A percentile compares a stretch with the other conserved stretches of the same genome.
Evolutionary conservation across 1,284 basidiomycete genomes (phyloP).

Genomic region (Trichosporon inkin): DNA sequence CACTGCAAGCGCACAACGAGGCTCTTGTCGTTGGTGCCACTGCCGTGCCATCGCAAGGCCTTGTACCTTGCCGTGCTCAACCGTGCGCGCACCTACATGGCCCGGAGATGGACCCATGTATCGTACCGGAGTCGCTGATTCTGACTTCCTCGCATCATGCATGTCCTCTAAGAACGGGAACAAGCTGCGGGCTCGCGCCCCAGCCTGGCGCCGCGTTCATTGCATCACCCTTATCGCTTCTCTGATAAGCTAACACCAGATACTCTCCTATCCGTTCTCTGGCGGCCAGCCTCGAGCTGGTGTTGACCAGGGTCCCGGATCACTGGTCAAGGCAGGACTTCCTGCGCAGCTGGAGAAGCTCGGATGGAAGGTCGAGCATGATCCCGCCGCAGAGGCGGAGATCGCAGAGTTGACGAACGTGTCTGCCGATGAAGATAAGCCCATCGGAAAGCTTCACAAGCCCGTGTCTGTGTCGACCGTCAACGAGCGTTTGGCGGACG

Average conservation of each 20-base stretch:
- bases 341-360: slow-evolving; percentile 68
- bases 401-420: slow-evolving; percentile 51
- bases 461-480: slow-evolving; percentile 82
- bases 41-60: background rate
- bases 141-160: too few relatives aligned
- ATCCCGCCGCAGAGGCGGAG: slow-evolving; percentile 77
- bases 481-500: slow-evolving; percentile 70
- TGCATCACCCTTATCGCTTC: too few relatives aligned
- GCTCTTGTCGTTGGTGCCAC: too few relatives aligned
- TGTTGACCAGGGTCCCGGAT: slow-evolving; percentile 86
- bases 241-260: slow-evolving; percentile 48
- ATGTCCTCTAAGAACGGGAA: background rate
- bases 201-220: too few relatives aligned
- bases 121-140: too few relatives aligned
- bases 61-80: too few relatives aligned
- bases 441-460: slow-evolving; percentile 83
- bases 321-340: slow-evolving; percentile 78
- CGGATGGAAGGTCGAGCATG: slow-evolving; percentile 84
- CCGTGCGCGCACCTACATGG: too few relatives aligned
- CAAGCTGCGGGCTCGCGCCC: background rate
- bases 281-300: slow-evolving; percentile 64
- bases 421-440: slow-evolving; percentile 58
- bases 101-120: too few relatives aligned
- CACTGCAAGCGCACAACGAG: too few relatives aligned
- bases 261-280: slow-evolving; percentile 67